Evolutionary conservation across 192 early-diverging fungal species (phyloP).

Genomic region (Coemansia reversa): DNA sequence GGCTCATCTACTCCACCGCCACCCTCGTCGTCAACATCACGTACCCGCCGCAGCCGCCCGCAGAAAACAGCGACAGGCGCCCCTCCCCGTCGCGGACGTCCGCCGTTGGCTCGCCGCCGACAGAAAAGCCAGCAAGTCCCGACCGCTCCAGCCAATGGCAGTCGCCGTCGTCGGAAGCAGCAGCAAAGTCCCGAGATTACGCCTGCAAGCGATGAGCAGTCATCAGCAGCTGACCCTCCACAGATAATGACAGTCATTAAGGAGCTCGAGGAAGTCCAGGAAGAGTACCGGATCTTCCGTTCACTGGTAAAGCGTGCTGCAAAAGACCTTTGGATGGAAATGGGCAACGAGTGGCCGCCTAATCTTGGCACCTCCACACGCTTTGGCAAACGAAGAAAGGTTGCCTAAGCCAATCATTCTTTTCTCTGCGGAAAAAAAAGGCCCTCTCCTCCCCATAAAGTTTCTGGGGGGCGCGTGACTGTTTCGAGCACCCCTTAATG

Average conservation of each 20-base stretch:
- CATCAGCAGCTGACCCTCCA: background rate
- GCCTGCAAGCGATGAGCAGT: conserved; percentile 1
- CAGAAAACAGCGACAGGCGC: background rate
- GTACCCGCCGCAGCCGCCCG: background rate
- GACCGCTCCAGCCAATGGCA: background rate
- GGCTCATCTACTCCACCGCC: background rate
- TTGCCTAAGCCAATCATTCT: conserved; percentile 7
- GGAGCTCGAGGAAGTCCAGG: conserved; percentile 42
- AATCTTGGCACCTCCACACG: conserved; percentile 30
- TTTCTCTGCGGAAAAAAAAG: too few species aligned
- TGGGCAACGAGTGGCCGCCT: conserved; percentile 53
- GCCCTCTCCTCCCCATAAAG: background rate
- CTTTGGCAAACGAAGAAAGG: conserved; percentile 46
- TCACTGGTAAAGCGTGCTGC: conserved; percentile 33
- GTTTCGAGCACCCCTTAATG: background rate
- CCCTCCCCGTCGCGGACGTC: conserved; percentile 7
- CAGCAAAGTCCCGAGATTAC: background rate
- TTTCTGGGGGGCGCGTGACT: background rate
- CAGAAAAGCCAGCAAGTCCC: conserved; percentile 2
- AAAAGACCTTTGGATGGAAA: conserved; percentile 43
- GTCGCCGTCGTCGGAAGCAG: background rate
- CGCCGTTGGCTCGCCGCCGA: background rate
- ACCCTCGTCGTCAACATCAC: background rate
- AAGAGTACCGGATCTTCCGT: conserved; percentile 33
- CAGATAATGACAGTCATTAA: conserved; percentile 13